phyloP scores from a whole-genome alignment of 352 stramenopile genomes.

The Globisporangium apiculatum region DNA sequence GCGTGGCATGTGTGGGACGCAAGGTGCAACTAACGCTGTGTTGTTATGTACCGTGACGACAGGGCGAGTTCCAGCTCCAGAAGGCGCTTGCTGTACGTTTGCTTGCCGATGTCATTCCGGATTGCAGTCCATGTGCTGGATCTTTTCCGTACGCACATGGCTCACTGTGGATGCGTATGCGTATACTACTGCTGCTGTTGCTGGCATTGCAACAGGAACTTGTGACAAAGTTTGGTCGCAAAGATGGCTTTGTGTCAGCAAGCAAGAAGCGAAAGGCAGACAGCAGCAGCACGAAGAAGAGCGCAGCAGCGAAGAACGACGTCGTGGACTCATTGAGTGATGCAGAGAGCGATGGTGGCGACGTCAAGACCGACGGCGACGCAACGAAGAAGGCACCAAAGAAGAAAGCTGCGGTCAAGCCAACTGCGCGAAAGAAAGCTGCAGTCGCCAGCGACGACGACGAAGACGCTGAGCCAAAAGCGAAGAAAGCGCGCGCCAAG shows the following conservation, averaged over 20 bases:
- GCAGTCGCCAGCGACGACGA: slow-evolving; percentile 27
- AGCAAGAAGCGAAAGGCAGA: slow-evolving; percentile 62
- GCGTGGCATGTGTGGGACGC: too few species aligned
- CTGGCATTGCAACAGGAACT: slow-evolving; percentile 37
- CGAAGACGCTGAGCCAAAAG: slow-evolving; percentile 39
- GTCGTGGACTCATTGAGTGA: not conserved
- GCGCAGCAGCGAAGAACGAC: not conserved
- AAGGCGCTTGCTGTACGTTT: slow-evolving; percentile 52
- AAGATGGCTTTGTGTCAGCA: slow-evolving; percentile 17
- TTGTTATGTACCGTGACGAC: not conserved
- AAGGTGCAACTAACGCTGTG: not conserved
- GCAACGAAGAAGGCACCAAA: slow-evolving; percentile 17
- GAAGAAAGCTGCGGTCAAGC: slow-evolving; percentile 6
- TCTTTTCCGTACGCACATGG: too few species aligned
- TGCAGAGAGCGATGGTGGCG: not conserved
- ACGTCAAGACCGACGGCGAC: not conserved
- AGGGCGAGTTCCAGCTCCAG: slow-evolving; percentile 71
- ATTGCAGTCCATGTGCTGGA: not conserved
- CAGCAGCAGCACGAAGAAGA: slow-evolving; percentile 35
- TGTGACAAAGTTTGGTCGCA: slow-evolving; percentile 71
- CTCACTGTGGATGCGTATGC: too few species aligned
- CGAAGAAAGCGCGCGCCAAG: slow-evolving; percentile 42
- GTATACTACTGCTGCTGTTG: not conserved
- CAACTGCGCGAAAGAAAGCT: slow-evolving; percentile 13
- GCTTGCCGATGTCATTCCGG: too few species aligned